These are phyloP conservation scores for Chaetomium tenue DNA, from an alignment of 495 filamentous ascomycete species.

Conservation along the genomic window DNA sequence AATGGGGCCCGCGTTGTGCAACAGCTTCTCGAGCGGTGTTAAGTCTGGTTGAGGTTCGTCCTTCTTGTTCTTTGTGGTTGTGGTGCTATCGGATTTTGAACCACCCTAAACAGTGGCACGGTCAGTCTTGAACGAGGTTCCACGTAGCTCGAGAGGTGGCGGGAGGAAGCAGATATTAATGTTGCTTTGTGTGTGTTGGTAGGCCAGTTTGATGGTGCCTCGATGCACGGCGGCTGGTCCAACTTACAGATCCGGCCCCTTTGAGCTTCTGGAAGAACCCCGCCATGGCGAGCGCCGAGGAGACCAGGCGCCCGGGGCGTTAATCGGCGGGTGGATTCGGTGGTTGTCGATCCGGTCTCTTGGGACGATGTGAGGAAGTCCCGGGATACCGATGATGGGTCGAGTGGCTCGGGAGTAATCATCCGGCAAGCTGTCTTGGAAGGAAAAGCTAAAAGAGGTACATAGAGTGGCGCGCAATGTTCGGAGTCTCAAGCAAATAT, in stretches of 20 bases:
- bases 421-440: slow-evolving; percentile 14
- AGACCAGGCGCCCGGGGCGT: slow-evolving; percentile 21
- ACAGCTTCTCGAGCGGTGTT: slow-evolving; percentile 79
- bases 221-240: slow-evolving; percentile 4
- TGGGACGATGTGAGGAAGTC: not conserved
- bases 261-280: slow-evolving; percentile 49
- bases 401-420: slow-evolving; percentile 7
- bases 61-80: slow-evolving; percentile 59
- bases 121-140: slow-evolving; percentile 14
- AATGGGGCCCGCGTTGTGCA: slow-evolving; percentile 74
- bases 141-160: slow-evolving; percentile 7
- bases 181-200: slow-evolving; percentile 5
- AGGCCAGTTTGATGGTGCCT: not conserved
- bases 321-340: slow-evolving; percentile 22
- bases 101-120: slow-evolving; percentile 28
- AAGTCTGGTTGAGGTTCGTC: slow-evolving; percentile 64
- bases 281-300: slow-evolving; percentile 39
- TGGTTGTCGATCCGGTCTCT: slow-evolving; percentile 12
- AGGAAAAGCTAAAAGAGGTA: not conserved
- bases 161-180: slow-evolving; percentile 13
- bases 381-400: not conserved
- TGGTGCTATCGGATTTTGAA: slow-evolving; percentile 42
- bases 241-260: slow-evolving; percentile 37
- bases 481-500: not conserved
- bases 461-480: not conserved